Conservation (phyloP, 805 yeast species). For the Yarrowia sp. region DNA sequence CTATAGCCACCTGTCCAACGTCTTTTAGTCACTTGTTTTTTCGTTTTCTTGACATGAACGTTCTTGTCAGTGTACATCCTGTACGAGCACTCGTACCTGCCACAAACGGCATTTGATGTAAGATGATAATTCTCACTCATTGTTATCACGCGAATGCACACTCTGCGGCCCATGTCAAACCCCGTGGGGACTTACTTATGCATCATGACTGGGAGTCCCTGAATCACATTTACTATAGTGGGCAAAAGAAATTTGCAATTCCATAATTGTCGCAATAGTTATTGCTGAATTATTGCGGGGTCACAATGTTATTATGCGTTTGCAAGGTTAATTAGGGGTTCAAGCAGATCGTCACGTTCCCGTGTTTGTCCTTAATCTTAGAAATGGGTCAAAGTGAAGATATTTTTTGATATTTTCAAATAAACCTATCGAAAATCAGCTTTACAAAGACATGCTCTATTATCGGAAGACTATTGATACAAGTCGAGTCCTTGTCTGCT, state of each 20-base stretch:
- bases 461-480: neutral
- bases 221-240: no score
- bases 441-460: neutral
- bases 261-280: neutral
- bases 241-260: no score
- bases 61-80: neutral
- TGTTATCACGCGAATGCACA: neutral
- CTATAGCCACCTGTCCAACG: neutral
- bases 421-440: neutral
- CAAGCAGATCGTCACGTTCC: neutral
- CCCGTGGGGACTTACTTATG: neutral
- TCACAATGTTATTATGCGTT: neutral
- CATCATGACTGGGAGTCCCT: neutral
- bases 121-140: neutral
- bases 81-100: neutral
- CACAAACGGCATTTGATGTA: neutral
- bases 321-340: neutral
- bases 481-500: neutral
- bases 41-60: neutral
- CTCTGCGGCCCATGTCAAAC: conserved; percentile 18
- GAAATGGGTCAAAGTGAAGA: neutral
- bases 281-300: conserved; percentile 7
- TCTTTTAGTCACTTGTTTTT: neutral
- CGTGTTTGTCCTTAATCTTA: no score
- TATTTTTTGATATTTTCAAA: no score